Conservation (phyloP, 2,329 filamentous ascomycete genomes). For the Colletotrichum shisoi region DNA sequence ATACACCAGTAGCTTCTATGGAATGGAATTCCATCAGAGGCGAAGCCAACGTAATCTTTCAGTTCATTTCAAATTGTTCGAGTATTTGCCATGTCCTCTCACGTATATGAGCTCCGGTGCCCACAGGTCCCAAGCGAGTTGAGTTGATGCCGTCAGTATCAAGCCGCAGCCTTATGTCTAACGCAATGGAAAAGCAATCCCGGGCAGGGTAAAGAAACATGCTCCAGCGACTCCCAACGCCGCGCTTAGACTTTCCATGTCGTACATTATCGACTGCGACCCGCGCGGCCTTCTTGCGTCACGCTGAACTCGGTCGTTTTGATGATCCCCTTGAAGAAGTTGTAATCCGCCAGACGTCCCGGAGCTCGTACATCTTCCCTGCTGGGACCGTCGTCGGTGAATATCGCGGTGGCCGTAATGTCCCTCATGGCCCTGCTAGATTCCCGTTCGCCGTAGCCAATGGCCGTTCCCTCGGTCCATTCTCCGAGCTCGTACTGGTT, state of each 20-base stretch:
- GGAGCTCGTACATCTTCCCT: background rate
- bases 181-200: too few relatives aligned
- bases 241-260: background rate
- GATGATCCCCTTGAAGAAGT: background rate
- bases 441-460: background rate
- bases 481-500: slow-evolving; percentile 7
- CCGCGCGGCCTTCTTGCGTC: background rate
- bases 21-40: too few relatives aligned
- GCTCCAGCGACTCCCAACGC: too few relatives aligned
- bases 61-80: too few relatives aligned
- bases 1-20: too few relatives aligned
- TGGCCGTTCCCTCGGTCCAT: background rate
- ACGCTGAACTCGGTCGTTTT: background rate
- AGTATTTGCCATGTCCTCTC: too few relatives aligned
- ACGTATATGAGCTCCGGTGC: too few relatives aligned
- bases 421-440: slow-evolving; percentile 3
- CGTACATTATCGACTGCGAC: background rate
- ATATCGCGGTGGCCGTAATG: background rate
- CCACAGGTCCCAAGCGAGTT: too few relatives aligned
- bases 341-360: background rate
- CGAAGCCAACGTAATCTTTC: too few relatives aligned
- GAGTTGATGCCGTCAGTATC: too few relatives aligned
- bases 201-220: too few relatives aligned
- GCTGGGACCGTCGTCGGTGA: background rate
- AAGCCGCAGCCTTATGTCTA: too few relatives aligned